phyloP scores from a whole-genome alignment of 1,284 basidiomycete genomes.

The Apiotrichum gracile region DNA sequence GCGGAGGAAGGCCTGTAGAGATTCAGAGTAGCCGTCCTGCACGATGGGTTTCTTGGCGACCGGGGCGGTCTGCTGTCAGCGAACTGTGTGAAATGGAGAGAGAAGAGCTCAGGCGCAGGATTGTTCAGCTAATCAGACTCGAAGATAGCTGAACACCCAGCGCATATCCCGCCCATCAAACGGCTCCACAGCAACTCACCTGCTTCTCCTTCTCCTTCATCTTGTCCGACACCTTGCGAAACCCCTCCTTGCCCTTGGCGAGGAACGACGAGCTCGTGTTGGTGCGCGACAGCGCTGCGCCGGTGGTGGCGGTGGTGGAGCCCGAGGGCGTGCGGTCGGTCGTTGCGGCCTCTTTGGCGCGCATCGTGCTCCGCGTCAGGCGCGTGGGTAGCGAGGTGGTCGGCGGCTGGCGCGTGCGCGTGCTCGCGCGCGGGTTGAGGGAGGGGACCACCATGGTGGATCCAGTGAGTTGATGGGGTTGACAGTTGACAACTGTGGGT shows the following conservation, averaged over 20 bases:
- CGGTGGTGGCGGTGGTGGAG: background rate
- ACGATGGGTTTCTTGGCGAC: background rate
- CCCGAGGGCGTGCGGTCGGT: conserved; percentile 1
- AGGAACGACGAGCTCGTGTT: conserved; percentile 12
- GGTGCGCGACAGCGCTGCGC: background rate
- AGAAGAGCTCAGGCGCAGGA: too few relatives aligned
- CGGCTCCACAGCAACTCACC: background rate
- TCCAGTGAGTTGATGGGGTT: too few relatives aligned
- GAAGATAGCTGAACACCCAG: too few relatives aligned
- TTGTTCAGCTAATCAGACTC: too few relatives aligned
- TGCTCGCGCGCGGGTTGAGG: too few relatives aligned
- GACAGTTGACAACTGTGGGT: too few relatives aligned
- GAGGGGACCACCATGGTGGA: too few relatives aligned
- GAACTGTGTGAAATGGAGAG: too few relatives aligned
- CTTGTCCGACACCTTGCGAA: conserved; percentile 40
- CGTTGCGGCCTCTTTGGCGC: conserved; percentile 20
- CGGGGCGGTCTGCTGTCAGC: background rate
- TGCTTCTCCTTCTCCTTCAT: conserved; percentile 32
- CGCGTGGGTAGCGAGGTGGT: background rate
- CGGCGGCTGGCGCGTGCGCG: too few relatives aligned
- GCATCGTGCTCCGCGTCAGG: conserved; percentile 20
- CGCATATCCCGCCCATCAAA: too few relatives aligned
- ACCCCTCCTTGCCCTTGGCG: conserved; percentile 33
- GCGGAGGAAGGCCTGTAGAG: conserved; percentile 45
- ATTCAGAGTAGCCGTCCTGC: conserved; percentile 4